A percentile compares a stretch with the other conserved stretches of the same genome.
These are phyloP conservation scores for Prunus dulcis DNA, from an alignment of 306 rosid genomes.

Conservation along the genomic window DNA sequence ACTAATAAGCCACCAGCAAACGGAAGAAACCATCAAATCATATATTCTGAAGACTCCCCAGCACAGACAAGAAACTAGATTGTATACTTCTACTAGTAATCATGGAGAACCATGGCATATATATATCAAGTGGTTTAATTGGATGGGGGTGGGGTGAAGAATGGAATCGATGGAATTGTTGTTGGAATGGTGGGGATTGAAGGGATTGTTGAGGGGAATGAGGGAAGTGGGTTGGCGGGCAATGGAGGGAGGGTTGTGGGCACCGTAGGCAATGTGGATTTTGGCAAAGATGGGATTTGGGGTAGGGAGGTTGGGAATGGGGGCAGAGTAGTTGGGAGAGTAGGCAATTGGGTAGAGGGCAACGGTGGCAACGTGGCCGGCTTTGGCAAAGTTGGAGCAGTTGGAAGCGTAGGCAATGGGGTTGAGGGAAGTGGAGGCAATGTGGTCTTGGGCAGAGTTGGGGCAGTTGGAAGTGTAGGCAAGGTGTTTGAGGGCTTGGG, in stretches of 20 bases:
- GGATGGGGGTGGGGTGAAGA: constrained; percentile 15
- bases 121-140: constrained; percentile 3
- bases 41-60: background rate
- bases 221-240: constrained; percentile 10
- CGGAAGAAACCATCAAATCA: background rate
- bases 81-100: background rate
- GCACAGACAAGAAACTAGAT: background rate
- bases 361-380: constrained; percentile 13
- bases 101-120: background rate
- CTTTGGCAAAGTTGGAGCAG: constrained; percentile 8
- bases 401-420: background rate
- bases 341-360: constrained; percentile 2
- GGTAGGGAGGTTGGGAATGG: background rate
- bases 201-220: constrained; percentile 6
- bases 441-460: constrained; percentile 20
- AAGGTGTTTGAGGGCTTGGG: constrained; percentile 19
- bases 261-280: background rate
- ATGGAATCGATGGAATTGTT: constrained; percentile 8
- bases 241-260: constrained; percentile 4
- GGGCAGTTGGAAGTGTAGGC: constrained; percentile 9
- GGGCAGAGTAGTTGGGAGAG: background rate
- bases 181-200: constrained; percentile 14
- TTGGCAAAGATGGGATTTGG: constrained; percentile 14
- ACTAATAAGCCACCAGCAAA: background rate
- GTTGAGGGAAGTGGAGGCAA: constrained; percentile 12